Conservation (phyloP, 129 eudicot species). For the Escallonia rubra region DNA sequence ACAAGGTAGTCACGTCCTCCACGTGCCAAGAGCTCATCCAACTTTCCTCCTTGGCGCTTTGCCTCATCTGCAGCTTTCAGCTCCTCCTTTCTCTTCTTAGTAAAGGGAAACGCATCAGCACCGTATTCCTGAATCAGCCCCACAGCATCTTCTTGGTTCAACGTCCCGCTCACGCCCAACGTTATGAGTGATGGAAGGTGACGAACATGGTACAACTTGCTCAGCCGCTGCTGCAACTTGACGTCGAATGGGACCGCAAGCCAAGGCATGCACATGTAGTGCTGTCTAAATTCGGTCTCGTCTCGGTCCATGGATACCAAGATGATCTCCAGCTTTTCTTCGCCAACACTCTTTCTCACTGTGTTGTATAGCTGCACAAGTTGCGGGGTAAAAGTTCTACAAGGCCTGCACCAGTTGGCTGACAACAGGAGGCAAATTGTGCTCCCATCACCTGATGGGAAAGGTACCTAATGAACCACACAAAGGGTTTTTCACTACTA, state of each 20-base stretch:
- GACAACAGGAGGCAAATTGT: constrained; percentile 47
- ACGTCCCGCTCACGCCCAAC: constrained; percentile 15
- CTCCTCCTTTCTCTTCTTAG: constrained; percentile 38
- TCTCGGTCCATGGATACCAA: constrained; percentile 48
- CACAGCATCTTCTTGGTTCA: constrained; percentile 34
- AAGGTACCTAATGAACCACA: constrained; percentile 22
- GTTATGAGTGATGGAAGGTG: constrained; percentile 38
- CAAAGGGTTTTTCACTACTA: background rate
- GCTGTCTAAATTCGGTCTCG: constrained; percentile 35
- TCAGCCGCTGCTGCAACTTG: constrained; percentile 20
- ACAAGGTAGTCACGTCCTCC: constrained; percentile 19
- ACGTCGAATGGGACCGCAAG: constrained; percentile 39
- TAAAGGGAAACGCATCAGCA: constrained; percentile 47
- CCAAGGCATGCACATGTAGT: constrained; percentile 50
- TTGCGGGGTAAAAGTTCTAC: constrained; percentile 38
- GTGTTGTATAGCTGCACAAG: constrained; percentile 32
- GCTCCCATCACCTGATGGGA: constrained; percentile 32
- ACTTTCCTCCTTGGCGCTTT: constrained; percentile 38
- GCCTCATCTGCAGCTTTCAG: constrained; percentile 42
- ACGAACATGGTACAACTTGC: constrained; percentile 26
- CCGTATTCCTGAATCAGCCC: constrained; percentile 44
- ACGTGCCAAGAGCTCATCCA: constrained; percentile 32
- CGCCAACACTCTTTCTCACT: constrained; percentile 15
- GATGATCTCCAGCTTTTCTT: constrained; percentile 28
- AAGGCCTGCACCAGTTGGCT: constrained; percentile 57